Evolutionary conservation across 164 flowering plant genomes (phyloP).

Genomic region (Vitis cinerea): DNA sequence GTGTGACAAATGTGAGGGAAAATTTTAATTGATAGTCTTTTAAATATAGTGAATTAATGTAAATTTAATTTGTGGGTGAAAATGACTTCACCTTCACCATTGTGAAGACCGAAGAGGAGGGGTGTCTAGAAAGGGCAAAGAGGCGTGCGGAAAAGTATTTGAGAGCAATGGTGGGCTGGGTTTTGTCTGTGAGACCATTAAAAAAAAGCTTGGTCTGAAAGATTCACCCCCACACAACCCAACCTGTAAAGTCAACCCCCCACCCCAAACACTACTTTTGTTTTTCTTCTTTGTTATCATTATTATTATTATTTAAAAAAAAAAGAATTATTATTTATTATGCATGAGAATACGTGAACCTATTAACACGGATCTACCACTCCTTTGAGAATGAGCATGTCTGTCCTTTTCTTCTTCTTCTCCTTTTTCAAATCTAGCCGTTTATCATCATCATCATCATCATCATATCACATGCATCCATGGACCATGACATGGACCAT

Average conservation of each 20-base stretch:
- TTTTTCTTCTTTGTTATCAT: slow-evolving; percentile 2
- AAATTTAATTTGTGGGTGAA: no score
- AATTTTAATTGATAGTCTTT: no score
- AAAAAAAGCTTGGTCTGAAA: slow-evolving; percentile 20
- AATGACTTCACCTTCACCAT: no score
- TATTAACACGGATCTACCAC: slow-evolving; percentile 34
- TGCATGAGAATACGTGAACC: slow-evolving; percentile 31
- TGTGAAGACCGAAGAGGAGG: no score
- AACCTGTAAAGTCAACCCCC: slow-evolving; percentile 42
- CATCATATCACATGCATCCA: slow-evolving; percentile 1
- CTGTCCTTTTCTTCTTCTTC: slow-evolving; percentile 15
- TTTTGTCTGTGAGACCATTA: slow-evolving; percentile 16
- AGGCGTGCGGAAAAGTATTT: background rate
- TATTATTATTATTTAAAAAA: background rate
- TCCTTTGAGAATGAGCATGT: slow-evolving; percentile 23
- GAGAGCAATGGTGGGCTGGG: background rate
- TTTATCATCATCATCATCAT: background rate
- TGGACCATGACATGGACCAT: background rate
- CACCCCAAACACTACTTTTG: slow-evolving; percentile 24
- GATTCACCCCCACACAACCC: slow-evolving; percentile 16
- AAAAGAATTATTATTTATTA: background rate
- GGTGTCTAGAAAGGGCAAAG: no score
- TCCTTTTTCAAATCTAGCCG: background rate
- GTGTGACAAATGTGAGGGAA: no score
- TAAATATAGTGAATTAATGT: no score